Conservation (phyloP, 495 filamentous ascomycete species). For the Umbilicaria muhlenbergii region DNA sequence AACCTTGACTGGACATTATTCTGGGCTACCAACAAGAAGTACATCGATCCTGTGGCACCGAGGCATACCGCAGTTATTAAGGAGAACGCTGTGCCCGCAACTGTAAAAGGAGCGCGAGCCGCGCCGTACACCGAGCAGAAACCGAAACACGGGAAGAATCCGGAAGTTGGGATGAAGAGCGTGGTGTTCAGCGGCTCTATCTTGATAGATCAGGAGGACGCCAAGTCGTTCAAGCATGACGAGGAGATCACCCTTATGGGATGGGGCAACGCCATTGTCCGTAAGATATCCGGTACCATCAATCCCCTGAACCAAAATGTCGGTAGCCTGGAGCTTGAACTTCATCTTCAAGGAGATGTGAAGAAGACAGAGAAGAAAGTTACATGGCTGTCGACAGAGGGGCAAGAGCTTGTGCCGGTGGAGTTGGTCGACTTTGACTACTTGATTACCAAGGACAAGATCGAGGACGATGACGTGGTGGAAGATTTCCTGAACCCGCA, state of each 20-base stretch:
- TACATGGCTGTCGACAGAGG: conserved; percentile 68
- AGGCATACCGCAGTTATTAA: conserved; percentile 69
- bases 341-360: conserved; percentile 78
- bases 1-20: conserved; percentile 84
- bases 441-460: conserved; percentile 80
- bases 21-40: conserved; percentile 93
- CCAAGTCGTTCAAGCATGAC: conserved; percentile 59
- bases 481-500: conserved; percentile 65
- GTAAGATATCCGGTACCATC: conserved; percentile 48
- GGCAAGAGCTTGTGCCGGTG: conserved; percentile 61
- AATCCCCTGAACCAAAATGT: conserved; percentile 32
- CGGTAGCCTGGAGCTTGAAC: conserved; percentile 54
- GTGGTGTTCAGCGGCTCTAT: conserved; percentile 57
- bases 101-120: conserved; percentile 50
- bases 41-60: conserved; percentile 76
- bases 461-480: conserved; percentile 65
- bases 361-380: conserved; percentile 93
- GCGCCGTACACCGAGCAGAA: conserved; percentile 54
- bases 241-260: conserved; percentile 94
- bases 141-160: conserved; percentile 78
- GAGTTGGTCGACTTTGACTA: conserved; percentile 86
- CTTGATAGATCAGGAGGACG: conserved; percentile 75
- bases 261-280: conserved; percentile 86
- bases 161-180: conserved; percentile 68
- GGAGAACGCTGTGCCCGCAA: conserved; percentile 50